phyloP scores from a whole-genome alignment of 352 stramenopile genomes.

The Aphanomyces invadans region DNA sequence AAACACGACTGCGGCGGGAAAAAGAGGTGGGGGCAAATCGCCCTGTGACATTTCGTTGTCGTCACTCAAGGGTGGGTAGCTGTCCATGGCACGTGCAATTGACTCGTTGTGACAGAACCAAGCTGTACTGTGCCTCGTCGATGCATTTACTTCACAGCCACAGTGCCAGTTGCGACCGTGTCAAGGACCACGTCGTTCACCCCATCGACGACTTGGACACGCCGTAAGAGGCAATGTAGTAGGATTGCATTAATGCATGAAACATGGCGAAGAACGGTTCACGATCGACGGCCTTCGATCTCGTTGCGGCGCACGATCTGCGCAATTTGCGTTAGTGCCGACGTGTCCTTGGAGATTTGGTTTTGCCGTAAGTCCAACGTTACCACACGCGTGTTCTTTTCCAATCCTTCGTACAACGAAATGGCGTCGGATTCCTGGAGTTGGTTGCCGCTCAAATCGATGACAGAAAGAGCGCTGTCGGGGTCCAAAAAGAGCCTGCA shows the following conservation, averaged over 20 bases:
- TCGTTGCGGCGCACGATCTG: constrained; percentile 72
- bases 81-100: background rate
- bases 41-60: background rate
- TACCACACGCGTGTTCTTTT: constrained; percentile 50
- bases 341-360: constrained; percentile 48
- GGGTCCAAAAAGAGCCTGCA: constrained; percentile 64
- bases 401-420: constrained; percentile 47
- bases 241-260: too few relatives aligned
- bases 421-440: constrained; percentile 55
- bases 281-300: constrained; percentile 29
- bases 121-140: background rate
- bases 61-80: background rate
- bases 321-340: constrained; percentile 54
- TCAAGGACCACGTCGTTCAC: constrained; percentile 5
- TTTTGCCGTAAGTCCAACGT: constrained; percentile 78
- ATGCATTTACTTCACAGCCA: background rate
- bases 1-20: too few relatives aligned
- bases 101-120: background rate
- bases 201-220: too few relatives aligned
- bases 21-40: too few relatives aligned
- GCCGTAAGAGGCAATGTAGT: too few relatives aligned
- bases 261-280: too few relatives aligned
- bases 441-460: constrained; percentile 81
- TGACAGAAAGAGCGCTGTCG: constrained; percentile 43
- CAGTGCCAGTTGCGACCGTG: background rate